Percentiles rank a stretch among this genome's conserved stretches.
Conservation (phyloP, 768 basidiomycete species). For the Mycena metata region DNA sequence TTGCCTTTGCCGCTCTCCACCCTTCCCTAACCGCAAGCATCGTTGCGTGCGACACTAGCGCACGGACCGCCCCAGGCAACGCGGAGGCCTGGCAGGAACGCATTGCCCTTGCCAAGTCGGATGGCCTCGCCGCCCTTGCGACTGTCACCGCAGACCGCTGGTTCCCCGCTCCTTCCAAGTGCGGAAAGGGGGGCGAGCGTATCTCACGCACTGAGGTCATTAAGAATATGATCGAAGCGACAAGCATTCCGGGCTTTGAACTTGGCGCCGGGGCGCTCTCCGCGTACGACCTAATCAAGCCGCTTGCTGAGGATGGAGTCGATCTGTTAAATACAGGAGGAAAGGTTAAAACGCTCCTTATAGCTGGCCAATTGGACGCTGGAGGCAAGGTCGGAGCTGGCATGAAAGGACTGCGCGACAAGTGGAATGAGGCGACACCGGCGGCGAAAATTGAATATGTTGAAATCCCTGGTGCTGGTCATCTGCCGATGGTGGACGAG, state of each 20-base stretch:
- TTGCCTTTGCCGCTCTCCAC: slow-evolving; percentile 60
- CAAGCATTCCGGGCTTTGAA: slow-evolving; percentile 52
- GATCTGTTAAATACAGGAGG: slow-evolving; percentile 42
- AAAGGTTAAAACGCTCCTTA: slow-evolving; percentile 53
- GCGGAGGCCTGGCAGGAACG: slow-evolving; percentile 64
- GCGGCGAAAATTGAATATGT: slow-evolving; percentile 47
- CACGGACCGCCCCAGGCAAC: slow-evolving; percentile 61
- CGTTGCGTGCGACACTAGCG: slow-evolving; percentile 63
- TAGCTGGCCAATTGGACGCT: slow-evolving; percentile 64
- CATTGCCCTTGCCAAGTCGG: slow-evolving; percentile 52
- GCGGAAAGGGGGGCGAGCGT: slow-evolving; percentile 36
- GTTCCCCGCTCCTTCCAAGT: slow-evolving; percentile 60
- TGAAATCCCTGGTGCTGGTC: slow-evolving; percentile 56
- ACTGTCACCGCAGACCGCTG: slow-evolving; percentile 60
- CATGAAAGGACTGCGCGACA: slow-evolving; percentile 49
- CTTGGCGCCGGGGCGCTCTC: slow-evolving; percentile 64
- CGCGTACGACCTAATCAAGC: slow-evolving; percentile 56
- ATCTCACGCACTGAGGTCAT: slow-evolving; percentile 46
- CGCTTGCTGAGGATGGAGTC: slow-evolving; percentile 36
- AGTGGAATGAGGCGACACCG: slow-evolving; percentile 48
- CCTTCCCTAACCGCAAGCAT: slow-evolving; percentile 53
- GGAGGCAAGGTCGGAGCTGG: slow-evolving; percentile 60
- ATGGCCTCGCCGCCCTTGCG: slow-evolving; percentile 59
- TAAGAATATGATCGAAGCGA: slow-evolving; percentile 54
- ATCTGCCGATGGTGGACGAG: slow-evolving; percentile 68